Evolutionary conservation across 169 alveolate species (phyloP), one percentile per base, ranked within the genome.

Genomic region (Cryptosporidium meleagridis): DNA sequence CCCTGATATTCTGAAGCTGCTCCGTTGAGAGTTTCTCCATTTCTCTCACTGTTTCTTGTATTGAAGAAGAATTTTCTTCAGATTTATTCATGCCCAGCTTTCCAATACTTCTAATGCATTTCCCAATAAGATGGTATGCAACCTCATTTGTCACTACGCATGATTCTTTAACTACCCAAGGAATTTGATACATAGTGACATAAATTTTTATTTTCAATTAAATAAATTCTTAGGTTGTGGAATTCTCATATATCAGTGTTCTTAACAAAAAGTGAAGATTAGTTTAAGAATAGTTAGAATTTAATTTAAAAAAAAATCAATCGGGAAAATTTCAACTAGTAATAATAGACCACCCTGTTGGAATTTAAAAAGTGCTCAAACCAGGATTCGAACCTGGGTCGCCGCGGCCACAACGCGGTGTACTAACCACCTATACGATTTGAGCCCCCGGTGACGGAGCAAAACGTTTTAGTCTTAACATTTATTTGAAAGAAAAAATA

Each of bases 371-470:
- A 80, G 44, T 80, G 89, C 89, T 80, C 89, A 80, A 80, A 80
- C 89, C 89, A 80, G 89, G 89, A 80, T 80, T 80, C 89, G 89
- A 80, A 80, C 89, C 89, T 80, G 89, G 89, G 89, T 80, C 89
- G 89, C 89, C 89, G 89, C 89, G 89, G 89, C 89, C 89, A 80
- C 89, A 80, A 80, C 89, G 89, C 89, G 89, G 89, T 80, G 89
- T 80, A 80, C 89, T 80, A 80, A 80, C 89, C 89, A 80, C 89
- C 89, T 80, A 80, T 80, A 80, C 89, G 89, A 80, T 80, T 80
- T 80, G 89, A 80, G 89, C 89, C 67, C 12, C 62, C 21, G 86
- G 9, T 4, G 0, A 2, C 21, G 67, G n/a, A 0, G 7, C 48
- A 12, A 0, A 55, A 3, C 18, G 23, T 21, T 55, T 9, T 23